phyloP scores from a whole-genome alignment of 345 rosid species.

The Eucalyptus pauciflora region DNA sequence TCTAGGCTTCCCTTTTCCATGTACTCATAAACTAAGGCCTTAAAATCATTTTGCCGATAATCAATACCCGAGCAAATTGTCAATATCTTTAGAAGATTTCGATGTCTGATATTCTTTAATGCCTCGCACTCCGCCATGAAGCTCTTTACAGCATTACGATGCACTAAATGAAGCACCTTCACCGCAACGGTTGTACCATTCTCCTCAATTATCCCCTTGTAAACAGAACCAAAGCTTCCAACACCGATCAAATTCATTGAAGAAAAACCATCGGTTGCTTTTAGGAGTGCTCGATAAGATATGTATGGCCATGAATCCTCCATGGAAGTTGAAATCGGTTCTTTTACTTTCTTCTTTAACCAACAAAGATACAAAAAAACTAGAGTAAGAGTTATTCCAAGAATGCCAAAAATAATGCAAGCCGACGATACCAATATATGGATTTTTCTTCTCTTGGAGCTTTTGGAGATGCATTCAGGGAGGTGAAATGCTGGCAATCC shows the following conservation, averaged over 20 bases:
- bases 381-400: neutral
- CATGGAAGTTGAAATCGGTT: neutral
- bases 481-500: neutral
- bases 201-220: neutral
- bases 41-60: neutral
- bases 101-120: neutral
- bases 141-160: neutral
- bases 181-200: accelerated
- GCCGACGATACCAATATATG: too few species aligned
- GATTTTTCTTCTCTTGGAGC: neutral
- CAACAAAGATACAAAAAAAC: too few species aligned
- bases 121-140: neutral
- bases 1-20: neutral
- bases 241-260: neutral
- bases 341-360: neutral
- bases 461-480: neutral
- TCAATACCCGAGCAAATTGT: neutral
- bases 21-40: neutral
- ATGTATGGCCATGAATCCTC: neutral
- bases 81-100: neutral
- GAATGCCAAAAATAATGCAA: neutral
- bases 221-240: neutral
- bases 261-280: neutral
- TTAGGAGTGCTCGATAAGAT: neutral
- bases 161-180: neutral